phyloP scores from a whole-genome alignment of 2,329 filamentous ascomycete species.

The Epichloe sp. region DNA sequence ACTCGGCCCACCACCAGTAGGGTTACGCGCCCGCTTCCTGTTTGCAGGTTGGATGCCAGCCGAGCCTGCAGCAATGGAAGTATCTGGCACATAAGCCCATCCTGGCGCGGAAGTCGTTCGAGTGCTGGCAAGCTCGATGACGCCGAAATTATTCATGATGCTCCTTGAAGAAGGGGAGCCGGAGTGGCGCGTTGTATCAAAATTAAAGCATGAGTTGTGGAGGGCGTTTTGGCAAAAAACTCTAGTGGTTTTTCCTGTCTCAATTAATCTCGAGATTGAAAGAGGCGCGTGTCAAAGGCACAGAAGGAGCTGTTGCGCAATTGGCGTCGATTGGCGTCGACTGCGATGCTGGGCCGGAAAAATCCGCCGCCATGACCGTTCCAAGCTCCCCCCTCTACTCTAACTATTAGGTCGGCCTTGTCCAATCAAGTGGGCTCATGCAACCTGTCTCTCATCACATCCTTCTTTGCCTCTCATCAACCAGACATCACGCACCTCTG shows the following conservation, averaged over 20 bases:
- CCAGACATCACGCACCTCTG: background rate
- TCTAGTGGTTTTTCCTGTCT: too few species aligned
- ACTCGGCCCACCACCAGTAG: conserved; percentile 32
- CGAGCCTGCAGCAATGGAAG: conserved; percentile 39
- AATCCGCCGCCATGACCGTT: conserved; percentile 8
- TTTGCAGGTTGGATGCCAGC: conserved; percentile 38
- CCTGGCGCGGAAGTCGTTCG: conserved; percentile 63
- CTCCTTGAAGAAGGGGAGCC: background rate
- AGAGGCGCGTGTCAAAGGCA: background rate
- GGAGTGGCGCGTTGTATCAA: background rate
- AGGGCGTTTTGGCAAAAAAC: too few species aligned
- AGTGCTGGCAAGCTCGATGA: conserved; percentile 67
- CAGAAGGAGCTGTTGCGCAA: too few species aligned
- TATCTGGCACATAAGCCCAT: conserved; percentile 85
- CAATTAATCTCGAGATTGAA: too few species aligned
- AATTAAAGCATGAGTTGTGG: too few species aligned
- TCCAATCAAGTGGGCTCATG: conserved; percentile 9
- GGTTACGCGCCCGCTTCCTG: conserved; percentile 60
- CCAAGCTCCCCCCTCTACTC: background rate
- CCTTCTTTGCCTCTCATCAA: conserved; percentile 1
- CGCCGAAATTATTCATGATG: conserved; percentile 55
- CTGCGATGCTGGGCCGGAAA: conserved; percentile 4
- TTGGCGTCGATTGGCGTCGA: too few species aligned
- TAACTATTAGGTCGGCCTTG: background rate
- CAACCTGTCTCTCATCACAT: too few species aligned